Percentiles rank a stretch among this genome's conserved stretches.
phyloP scores from a whole-genome alignment of 352 stramenopile species.

The Phytophthora cajani region DNA sequence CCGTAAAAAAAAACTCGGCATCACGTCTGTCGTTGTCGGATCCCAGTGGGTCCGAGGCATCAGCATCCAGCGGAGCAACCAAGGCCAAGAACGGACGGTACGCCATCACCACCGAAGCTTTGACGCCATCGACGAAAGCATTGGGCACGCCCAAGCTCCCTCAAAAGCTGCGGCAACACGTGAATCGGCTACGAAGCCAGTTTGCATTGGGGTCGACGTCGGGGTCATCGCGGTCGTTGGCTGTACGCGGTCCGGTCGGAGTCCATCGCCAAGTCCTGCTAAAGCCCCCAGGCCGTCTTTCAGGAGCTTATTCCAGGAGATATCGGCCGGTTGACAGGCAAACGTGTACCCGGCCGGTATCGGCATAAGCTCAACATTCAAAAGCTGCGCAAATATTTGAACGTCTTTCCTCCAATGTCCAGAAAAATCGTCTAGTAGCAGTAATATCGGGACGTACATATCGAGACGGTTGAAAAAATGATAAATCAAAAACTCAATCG shows the following conservation, averaged over 20 bases:
- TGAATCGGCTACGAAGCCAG: constrained; percentile 58
- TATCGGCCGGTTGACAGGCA: too few species aligned
- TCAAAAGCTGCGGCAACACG: constrained; percentile 60
- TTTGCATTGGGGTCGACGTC: constrained; percentile 33
- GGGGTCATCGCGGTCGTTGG: constrained; percentile 24
- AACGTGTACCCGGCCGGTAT: constrained; percentile 11
- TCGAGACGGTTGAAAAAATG: not conserved
- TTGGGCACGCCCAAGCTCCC: constrained; percentile 44
- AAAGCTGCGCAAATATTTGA: not conserved
- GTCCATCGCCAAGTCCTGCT: constrained; percentile 17
- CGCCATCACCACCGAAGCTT: constrained; percentile 8
- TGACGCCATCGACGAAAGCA: constrained; percentile 11
- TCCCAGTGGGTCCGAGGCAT: constrained; percentile 4
- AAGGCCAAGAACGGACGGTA: constrained; percentile 28
- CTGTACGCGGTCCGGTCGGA: constrained; percentile 16
- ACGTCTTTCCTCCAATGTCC: constrained; percentile 7
- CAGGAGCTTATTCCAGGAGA: too few species aligned
- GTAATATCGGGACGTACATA: not conserved
- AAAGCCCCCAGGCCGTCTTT: constrained; percentile 10
- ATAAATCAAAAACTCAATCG: not conserved
- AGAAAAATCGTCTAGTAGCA: not conserved
- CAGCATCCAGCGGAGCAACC: not conserved
- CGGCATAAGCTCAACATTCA: not conserved
- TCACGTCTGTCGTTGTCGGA: constrained; percentile 17
- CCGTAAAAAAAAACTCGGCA: constrained; percentile 1